Percentiles rank a stretch among this genome's conserved stretches.
Evolutionary conservation across 1,139 yeast genomes (phyloP).

Genomic region (Geotrichum aggregatum): DNA sequence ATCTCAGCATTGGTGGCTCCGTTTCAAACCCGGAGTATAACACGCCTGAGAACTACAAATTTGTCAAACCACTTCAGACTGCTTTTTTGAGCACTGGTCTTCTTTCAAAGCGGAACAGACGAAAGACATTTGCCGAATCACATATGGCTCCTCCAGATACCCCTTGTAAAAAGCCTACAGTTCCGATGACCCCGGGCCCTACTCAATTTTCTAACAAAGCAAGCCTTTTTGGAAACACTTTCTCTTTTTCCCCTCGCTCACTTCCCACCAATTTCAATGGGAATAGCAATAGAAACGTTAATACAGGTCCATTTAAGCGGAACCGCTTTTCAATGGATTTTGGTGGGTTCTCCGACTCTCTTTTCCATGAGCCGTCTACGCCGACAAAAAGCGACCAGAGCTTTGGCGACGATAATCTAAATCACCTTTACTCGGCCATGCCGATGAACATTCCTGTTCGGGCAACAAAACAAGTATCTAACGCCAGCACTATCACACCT

Average conservation of each 20-base stretch:
- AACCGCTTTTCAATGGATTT: constrained; percentile 12
- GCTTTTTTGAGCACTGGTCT: constrained; percentile 78
- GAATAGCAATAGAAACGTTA: neutral
- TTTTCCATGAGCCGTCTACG: constrained; percentile 17
- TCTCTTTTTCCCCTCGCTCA: constrained; percentile 6
- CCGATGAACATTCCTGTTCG: constrained; percentile 23
- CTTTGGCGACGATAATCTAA: constrained; percentile 2
- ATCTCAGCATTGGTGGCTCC: constrained; percentile 21
- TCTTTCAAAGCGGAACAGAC: constrained; percentile 60
- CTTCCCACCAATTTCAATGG: constrained; percentile 10
- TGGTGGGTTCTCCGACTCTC: constrained; percentile 11
- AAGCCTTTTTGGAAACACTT: constrained; percentile 8
- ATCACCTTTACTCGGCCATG: constrained; percentile 14
- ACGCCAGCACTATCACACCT: constrained; percentile 28
- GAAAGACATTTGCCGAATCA: constrained; percentile 25
- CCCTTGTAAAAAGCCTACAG: constrained; percentile 62
- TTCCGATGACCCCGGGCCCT: constrained; percentile 15
- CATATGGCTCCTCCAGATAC: constrained; percentile 60
- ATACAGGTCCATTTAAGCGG: neutral
- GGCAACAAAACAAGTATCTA: constrained; percentile 25
- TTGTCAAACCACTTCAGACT: constrained; percentile 78
- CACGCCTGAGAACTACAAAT: constrained; percentile 54
- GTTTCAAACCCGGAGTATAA: constrained; percentile 14
- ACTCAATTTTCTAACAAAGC: constrained; percentile 7
- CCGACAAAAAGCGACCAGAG: constrained; percentile 16